These are phyloP conservation scores for Hypoxylon perforatum DNA, from an alignment of 495 filamentous ascomycete genomes.

Conservation along the genomic window DNA sequence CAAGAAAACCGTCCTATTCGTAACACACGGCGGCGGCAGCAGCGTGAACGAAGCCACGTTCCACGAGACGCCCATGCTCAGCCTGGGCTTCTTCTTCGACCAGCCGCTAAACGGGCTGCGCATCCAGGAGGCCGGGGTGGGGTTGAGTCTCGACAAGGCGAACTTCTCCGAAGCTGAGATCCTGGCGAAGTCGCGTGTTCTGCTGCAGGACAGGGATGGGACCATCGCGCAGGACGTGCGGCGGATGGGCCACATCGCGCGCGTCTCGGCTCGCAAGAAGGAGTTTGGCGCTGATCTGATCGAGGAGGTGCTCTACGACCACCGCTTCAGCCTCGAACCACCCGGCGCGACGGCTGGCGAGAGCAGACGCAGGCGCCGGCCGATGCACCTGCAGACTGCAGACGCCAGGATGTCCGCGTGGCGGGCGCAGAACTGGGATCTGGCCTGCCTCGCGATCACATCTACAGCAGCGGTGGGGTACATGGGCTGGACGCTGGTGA, in stretches of 20 bases:
- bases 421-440: constrained; percentile 55
- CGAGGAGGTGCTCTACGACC: constrained; percentile 54
- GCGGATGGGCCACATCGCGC: constrained; percentile 51
- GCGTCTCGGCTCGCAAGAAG: constrained; percentile 48
- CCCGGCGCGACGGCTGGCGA: constrained; percentile 12
- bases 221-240: constrained; percentile 38
- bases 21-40: constrained; percentile 51
- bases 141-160: constrained; percentile 46
- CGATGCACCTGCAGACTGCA: constrained; percentile 56
- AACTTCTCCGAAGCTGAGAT: constrained; percentile 48
- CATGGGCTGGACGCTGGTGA: constrained; percentile 1
- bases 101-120: constrained; percentile 49
- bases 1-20: constrained; percentile 41
- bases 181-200: constrained; percentile 31
- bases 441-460: constrained; percentile 12
- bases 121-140: constrained; percentile 46
- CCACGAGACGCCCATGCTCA: constrained; percentile 49
- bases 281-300: constrained; percentile 51
- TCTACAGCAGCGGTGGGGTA: constrained; percentile 13
- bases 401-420: constrained; percentile 52
- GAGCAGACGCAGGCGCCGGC: constrained; percentile 35
- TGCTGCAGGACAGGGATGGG: constrained; percentile 41
- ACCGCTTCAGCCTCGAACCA: constrained; percentile 33
- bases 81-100: constrained; percentile 50
- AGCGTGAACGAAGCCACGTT: constrained; percentile 54